Base-by-base conservation (phyloP, 768 basidiomycete genomes). In the Kwoniella sp. region DNA sequence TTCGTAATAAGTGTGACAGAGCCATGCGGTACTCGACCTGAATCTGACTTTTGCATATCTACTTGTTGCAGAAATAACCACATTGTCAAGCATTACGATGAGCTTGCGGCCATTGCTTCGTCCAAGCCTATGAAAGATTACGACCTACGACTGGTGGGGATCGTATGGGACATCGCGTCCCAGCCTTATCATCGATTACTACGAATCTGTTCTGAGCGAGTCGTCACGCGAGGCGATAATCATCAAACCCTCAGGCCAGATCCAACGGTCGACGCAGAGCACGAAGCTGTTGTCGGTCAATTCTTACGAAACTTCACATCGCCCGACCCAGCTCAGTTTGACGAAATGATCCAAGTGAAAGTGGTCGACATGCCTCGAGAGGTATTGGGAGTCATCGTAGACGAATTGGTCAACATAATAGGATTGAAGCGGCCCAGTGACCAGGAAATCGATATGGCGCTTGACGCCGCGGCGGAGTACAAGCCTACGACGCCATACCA, bases 271-370 rank as follows among this genome's bases (percentile, higher is more conserved):
- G 76, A 81, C 20, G 85, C 84, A 60, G 72, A 80, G 28, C 91
- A 98, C 80, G 93, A 96, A 79, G 83, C 86, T 4, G 86, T 94
- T 22, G 79, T 98, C n/a, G 88, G 88, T 87, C 84, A 83, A 81
- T 98, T 99, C 82, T 81, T 98, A 58, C 82, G 81, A 26, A 67
- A 77, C 55, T 78, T 79, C 60, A 73, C 71, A 2, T 65, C 65
- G 2, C 76, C 79, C 1, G 76, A 81, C n/a, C 78, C 83, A 0
- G 86, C 93, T 68, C 84, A 86, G 68, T 87, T 97, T 8, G 79
- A 84, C 0, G 82, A 83, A 1, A 71, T 72, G 17, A 88, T 92
- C 78, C 88, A 77, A 41, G 73, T 78, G 22, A 60, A 72, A 22
- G 64, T 80, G 2, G 74, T 76, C 20, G 73, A 69, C 17, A 59